Evolutionary conservation across 2,329 filamentous ascomycete genomes (phyloP).

Genomic region (Neonectria faginata): DNA sequence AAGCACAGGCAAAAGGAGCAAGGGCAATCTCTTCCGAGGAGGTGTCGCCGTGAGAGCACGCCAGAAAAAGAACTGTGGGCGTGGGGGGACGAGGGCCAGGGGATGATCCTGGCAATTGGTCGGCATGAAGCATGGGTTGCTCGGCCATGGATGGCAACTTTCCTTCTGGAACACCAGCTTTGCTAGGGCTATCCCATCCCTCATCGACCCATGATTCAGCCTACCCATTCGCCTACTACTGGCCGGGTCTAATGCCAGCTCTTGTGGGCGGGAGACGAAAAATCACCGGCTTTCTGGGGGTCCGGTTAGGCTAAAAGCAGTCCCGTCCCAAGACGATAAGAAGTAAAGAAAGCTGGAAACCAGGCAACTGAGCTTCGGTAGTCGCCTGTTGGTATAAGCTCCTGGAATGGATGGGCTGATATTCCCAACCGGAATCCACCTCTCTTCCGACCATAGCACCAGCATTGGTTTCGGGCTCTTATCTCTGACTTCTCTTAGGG

Average conservation of each 20-base stretch:
- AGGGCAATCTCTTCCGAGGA: constrained; percentile 11
- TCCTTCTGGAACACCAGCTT: constrained; percentile 40
- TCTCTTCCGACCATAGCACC: constrained; percentile 32
- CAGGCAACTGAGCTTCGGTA: constrained; percentile 13
- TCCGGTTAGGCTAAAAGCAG: constrained; percentile 8
- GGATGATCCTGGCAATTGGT: constrained; percentile 17
- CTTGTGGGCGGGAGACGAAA: constrained; percentile 9
- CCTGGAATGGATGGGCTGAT: constrained; percentile 25
- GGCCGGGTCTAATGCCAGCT: constrained; percentile 8
- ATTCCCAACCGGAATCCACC: constrained; percentile 3
- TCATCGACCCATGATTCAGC: constrained; percentile 21
- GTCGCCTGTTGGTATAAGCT: constrained; percentile 22
- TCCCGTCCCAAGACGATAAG: constrained; percentile 13
- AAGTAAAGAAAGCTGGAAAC: constrained; percentile 8
- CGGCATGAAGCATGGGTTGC: constrained; percentile 32
- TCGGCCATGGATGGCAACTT: constrained; percentile 23
- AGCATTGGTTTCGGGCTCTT: constrained; percentile 24
- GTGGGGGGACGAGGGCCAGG: constrained; percentile 28
- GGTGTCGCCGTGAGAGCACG: constrained; percentile 10
- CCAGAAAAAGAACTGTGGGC: constrained; percentile 28
- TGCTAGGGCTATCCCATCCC: constrained; percentile 23
- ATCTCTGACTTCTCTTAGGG: constrained; percentile 12
- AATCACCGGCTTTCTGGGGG: constrained; percentile 12
- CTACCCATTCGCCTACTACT: constrained; percentile 7
- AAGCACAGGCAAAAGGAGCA: constrained; percentile 2